A percentile compares a stretch with the other conserved stretches of the same genome.
phyloP scores from a whole-genome alignment of 164 flowering plant species.

The Saururus chinensis region DNA sequence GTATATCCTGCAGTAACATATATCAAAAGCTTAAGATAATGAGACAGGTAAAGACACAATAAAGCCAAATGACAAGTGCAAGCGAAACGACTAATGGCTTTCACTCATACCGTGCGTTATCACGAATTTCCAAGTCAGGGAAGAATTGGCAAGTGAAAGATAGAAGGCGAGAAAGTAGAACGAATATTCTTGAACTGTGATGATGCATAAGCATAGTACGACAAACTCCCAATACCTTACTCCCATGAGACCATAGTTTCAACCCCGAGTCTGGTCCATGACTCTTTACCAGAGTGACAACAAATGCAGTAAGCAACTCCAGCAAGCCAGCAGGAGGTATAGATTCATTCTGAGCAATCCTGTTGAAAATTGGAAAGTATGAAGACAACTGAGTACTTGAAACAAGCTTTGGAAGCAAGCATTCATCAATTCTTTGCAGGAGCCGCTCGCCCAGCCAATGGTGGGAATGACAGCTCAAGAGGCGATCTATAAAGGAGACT shows the following conservation, averaged over 20 bases:
- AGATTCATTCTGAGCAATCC: constrained; percentile 61
- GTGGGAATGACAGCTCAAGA: constrained; percentile 65
- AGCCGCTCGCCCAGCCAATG: constrained; percentile 70
- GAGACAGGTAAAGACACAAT: neutral
- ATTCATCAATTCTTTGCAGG: constrained; percentile 66
- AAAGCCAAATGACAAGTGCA: neutral
- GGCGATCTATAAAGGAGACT: constrained; percentile 57
- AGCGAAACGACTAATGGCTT: neutral
- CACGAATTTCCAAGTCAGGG: constrained; percentile 96
- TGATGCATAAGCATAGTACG: constrained; percentile 79
- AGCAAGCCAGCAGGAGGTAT: constrained; percentile 65
- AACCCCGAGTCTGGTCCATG: constrained; percentile 69
- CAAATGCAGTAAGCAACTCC: constrained; percentile 57
- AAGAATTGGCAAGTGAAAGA: constrained; percentile 70
- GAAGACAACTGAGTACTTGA: constrained; percentile 45
- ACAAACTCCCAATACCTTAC: constrained; percentile 75
- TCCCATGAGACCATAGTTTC: constrained; percentile 84
- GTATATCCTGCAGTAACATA: constrained; percentile 54
- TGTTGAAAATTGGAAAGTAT: constrained; percentile 71
- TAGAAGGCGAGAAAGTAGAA: constrained; percentile 61
- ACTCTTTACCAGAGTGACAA: constrained; percentile 45
- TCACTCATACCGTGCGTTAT: constrained; percentile 70
- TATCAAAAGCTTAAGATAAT: neutral
- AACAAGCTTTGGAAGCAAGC: constrained; percentile 54
- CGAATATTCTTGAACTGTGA: constrained; percentile 68